phyloP scores from a whole-genome alignment of 208 protist genomes.

The Porcisia deanei region DNA sequence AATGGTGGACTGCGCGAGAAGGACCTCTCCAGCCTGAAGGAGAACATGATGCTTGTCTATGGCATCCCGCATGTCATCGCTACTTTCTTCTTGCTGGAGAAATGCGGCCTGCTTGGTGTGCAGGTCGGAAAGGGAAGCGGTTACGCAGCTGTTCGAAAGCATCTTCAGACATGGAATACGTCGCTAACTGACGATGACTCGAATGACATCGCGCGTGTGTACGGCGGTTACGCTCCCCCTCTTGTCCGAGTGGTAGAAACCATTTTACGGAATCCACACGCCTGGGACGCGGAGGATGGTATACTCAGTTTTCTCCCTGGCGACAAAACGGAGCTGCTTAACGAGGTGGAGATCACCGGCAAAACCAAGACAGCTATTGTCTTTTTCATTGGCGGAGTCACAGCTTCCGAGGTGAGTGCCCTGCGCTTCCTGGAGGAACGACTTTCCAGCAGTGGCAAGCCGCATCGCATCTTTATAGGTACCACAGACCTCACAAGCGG shows the following conservation, averaged over 20 bases:
- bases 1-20: constrained; percentile 77
- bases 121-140: constrained; percentile 42
- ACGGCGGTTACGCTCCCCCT: constrained; percentile 76
- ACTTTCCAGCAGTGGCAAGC: constrained; percentile 38
- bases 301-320: constrained; percentile 45
- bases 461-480: constrained; percentile 55
- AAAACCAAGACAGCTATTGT: constrained; percentile 63
- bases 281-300: constrained; percentile 42
- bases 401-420: constrained; percentile 90
- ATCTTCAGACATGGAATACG: constrained; percentile 63
- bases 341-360: constrained; percentile 35
- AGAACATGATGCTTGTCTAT: constrained; percentile 84
- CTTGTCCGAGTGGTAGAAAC: constrained; percentile 58
- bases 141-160: constrained; percentile 55
- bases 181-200: constrained; percentile 54
- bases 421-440: constrained; percentile 83
- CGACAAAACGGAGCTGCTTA: constrained; percentile 56
- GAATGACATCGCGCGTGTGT: constrained; percentile 77
- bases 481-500: constrained; percentile 71
- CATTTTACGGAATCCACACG: constrained; percentile 45
- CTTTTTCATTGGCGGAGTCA: constrained; percentile 94
- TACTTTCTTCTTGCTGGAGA: constrained; percentile 57
- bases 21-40: constrained; percentile 66
- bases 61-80: constrained; percentile 80
- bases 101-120: constrained; percentile 54